phyloP scores from a whole-genome alignment of 139 green algal genomes.

The Chlorella sorokiniana region DNA sequence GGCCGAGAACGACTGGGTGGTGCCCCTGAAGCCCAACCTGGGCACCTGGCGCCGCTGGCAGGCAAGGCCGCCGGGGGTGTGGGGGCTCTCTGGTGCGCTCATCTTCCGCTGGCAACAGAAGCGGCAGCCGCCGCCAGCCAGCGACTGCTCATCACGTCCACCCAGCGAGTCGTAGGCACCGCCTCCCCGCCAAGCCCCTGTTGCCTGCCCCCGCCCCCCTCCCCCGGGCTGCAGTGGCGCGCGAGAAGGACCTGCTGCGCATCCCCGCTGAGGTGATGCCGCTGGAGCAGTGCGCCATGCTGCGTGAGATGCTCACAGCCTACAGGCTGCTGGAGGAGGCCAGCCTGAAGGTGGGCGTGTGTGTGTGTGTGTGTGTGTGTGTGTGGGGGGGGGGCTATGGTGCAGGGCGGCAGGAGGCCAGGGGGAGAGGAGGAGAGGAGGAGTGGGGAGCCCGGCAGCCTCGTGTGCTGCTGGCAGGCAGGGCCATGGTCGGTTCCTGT shows the following conservation, averaged over 20 bases:
- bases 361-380: background rate
- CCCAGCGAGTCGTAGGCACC: background rate
- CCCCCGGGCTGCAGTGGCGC: constrained; percentile 48
- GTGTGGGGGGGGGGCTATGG: background rate
- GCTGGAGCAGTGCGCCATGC: constrained; percentile 66
- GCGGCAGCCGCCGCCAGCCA: no score
- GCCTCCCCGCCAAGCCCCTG: background rate
- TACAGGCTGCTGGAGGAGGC: constrained; percentile 86
- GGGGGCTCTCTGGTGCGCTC: no score
- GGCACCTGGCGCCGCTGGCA: constrained; percentile 79
- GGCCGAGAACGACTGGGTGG: constrained; percentile 80
- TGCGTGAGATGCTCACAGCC: constrained; percentile 79
- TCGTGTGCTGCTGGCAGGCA: no score
- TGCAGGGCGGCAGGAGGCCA: background rate
- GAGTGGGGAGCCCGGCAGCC: no score
- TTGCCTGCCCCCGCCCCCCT: no score
- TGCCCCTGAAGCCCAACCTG: constrained; percentile 67
- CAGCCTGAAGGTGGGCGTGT: constrained; percentile 62
- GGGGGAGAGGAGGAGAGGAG: background rate
- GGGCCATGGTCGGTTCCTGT: no score
- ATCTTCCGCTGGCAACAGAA: no score
- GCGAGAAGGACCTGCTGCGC: constrained; percentile 72
- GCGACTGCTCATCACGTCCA: background rate
- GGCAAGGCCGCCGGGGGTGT: background rate
- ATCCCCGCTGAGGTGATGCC: constrained; percentile 53